Conservation (phyloP, 139 green algal genomes). For the Astrephomene gubernaculifera region DNA sequence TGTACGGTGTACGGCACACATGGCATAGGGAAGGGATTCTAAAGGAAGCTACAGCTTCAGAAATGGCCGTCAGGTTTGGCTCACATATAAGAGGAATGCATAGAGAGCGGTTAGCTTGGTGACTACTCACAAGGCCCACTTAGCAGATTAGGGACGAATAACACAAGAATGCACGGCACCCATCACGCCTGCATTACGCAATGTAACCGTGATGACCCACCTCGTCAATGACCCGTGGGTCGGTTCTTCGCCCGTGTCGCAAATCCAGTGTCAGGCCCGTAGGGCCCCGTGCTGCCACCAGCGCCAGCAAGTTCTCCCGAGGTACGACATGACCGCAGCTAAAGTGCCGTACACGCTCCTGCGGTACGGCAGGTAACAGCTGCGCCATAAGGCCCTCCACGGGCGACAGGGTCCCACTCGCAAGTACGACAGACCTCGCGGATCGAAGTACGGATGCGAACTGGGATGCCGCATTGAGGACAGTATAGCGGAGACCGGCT, state of each 20-base stretch:
- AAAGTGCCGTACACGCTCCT: slow-evolving; percentile 68
- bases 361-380: slow-evolving; percentile 72
- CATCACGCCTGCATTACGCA: too few relatives aligned
- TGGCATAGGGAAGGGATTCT: too few relatives aligned
- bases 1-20: too few relatives aligned
- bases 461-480: slow-evolving; percentile 91
- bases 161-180: too few relatives aligned
- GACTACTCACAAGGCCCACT: too few relatives aligned
- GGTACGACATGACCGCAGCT: slow-evolving; percentile 92
- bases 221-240: slow-evolving; percentile 72
- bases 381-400: slow-evolving; percentile 63
- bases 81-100: too few relatives aligned
- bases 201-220: too few relatives aligned
- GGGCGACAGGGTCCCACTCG: slow-evolving; percentile 93
- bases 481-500: slow-evolving; percentile 75
- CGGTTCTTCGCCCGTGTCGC: slow-evolving; percentile 56
- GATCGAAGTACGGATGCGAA: slow-evolving; percentile 73
- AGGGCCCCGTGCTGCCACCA: slow-evolving; percentile 76
- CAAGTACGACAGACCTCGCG: slow-evolving; percentile 87
- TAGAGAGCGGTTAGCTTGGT: too few relatives aligned
- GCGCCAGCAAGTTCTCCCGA: slow-evolving; percentile 66
- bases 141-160: too few relatives aligned
- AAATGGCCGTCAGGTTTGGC: too few relatives aligned
- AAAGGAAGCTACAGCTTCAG: too few relatives aligned
- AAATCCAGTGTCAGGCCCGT: slow-evolving; percentile 79